Percentiles rank a stretch among this genome's conserved stretches.
These are phyloP conservation scores for Nakazawaea molendinolei DNA, from an alignment of 805 yeast species.

Conservation along the genomic window DNA sequence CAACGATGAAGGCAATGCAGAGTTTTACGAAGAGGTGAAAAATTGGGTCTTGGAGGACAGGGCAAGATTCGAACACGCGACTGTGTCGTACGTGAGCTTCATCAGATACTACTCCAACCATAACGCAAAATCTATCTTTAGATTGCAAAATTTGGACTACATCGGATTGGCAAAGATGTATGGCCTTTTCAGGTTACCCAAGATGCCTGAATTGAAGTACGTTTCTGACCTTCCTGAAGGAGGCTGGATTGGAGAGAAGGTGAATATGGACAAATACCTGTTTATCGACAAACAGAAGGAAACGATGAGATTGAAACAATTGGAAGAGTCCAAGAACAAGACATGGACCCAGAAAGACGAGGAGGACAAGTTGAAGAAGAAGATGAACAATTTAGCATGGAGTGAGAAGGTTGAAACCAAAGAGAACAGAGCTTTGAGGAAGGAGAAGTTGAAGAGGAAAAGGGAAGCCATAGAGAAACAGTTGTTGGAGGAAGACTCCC, in stretches of 20 bases:
- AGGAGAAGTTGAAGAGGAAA: conserved; percentile 60
- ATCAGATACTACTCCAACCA: conserved; percentile 83
- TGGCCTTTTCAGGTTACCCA: conserved; percentile 79
- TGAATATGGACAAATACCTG: conserved; percentile 62
- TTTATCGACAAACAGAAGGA: conserved; percentile 67
- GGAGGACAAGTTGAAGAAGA: conserved; percentile 34
- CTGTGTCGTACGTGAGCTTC: conserved; percentile 77
- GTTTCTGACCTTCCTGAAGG: conserved; percentile 52
- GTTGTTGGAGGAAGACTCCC: conserved; percentile 36
- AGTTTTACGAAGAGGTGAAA: conserved; percentile 26
- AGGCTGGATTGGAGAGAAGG: conserved; percentile 62
- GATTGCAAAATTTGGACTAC: conserved; percentile 66
- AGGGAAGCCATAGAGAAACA: conserved; percentile 61
- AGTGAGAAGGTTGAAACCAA: conserved; percentile 60
- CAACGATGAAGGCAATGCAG: conserved; percentile 14
- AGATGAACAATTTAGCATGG: conserved; percentile 68
- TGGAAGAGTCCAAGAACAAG: conserved; percentile 36
- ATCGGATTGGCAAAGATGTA: conserved; percentile 66
- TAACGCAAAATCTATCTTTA: conserved; percentile 79
- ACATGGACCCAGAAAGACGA: conserved; percentile 23
- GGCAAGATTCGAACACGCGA: conserved; percentile 73
- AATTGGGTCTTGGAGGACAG: conserved; percentile 68
- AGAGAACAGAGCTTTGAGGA: conserved; percentile 55
- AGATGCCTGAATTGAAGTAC: conserved; percentile 82
- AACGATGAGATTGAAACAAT: conserved; percentile 47